Base-by-base conservation (phyloP, 257 asterid species). In the Solanum megistacrolobum region DNA sequence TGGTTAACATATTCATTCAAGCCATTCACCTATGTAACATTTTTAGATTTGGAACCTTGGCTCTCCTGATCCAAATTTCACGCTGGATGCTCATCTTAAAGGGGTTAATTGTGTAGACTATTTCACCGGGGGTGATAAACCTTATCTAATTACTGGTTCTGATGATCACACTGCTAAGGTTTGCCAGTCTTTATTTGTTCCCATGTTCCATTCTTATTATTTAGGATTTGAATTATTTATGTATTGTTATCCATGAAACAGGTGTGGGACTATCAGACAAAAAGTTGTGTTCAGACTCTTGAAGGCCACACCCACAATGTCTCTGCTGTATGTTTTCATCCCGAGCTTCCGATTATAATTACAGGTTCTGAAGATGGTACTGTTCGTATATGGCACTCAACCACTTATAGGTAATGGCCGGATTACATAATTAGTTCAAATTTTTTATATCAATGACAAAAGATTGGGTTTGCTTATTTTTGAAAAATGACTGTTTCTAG, bases 141-240 rank as follows among this genome's bases (percentile, higher is more conserved):
- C 99, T 48, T 97, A 92, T 91, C 82, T 97, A 75, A 96, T 97
- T 86, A 93, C 99, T 69, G 99, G 99, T 88, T 97, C 99, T 83
- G 99, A 97, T 93, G 99, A 97, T 90, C 98, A 97, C 88, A 97
- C 99, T 60, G 99, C 99, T 88, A 96, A 96, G 99, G 99, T 97
- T 91, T 90, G 85, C 81, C 73, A 13, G 73, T 69, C 34, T 83
- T 81, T 83, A 38, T 83, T 84, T 86, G 78, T 87, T 58, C 75
- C 74, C 86, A 83, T 86, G 72, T 90, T 52, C 21, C 86, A 21
- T 86, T 48, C 29, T 88, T 88, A 71, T 87, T 71, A 78, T 62
- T 76, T 23, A 79, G 82, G 31, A 62, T 87, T 38, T 39, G 62
- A 83, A 68, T 89, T 87, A 71, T 79, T 41, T 82, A n/a, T 69